Conservation (phyloP, 2,329 filamentous ascomycete genomes). For the Colletotrichum cuscutae region DNA sequence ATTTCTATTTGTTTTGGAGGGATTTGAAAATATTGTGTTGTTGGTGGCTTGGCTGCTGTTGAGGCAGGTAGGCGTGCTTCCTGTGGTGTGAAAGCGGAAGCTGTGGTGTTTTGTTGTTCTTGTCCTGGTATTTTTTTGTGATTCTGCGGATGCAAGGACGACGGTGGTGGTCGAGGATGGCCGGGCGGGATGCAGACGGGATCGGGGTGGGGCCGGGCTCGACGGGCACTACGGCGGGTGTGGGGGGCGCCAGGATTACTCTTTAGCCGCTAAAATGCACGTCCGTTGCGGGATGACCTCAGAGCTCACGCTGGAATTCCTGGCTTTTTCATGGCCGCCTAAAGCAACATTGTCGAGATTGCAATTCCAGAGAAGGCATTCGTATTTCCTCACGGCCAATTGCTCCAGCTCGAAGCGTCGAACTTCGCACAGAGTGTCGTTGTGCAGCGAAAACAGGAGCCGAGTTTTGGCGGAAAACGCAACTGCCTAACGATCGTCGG, state of each 20-base stretch:
- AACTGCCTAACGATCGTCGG: neutral
- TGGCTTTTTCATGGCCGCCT: neutral
- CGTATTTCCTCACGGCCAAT: neutral
- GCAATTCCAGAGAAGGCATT: neutral
- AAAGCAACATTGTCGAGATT: neutral
- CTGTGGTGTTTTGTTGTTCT: neutral
- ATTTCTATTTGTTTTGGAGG: neutral
- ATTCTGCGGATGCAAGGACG: neutral
- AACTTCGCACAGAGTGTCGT: neutral
- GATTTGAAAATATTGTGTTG: neutral
- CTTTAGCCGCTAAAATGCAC: neutral
- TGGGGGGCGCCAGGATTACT: neutral
- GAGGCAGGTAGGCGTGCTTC: neutral
- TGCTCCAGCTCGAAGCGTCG: neutral
- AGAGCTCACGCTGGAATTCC: neutral
- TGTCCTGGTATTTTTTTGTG: neutral
- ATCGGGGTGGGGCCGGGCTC: constrained; percentile 5
- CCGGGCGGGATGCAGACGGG: neutral
- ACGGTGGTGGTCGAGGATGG: neutral
- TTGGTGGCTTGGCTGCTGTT: neutral
- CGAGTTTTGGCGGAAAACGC: neutral
- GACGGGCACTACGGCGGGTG: neutral
- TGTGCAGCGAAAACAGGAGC: neutral
- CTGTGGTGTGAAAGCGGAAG: neutral
- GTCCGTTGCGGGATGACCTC: constrained; percentile 21